phyloP scores from a whole-genome alignment of 495 filamentous ascomycete species.

The Penicillium coffeae region DNA sequence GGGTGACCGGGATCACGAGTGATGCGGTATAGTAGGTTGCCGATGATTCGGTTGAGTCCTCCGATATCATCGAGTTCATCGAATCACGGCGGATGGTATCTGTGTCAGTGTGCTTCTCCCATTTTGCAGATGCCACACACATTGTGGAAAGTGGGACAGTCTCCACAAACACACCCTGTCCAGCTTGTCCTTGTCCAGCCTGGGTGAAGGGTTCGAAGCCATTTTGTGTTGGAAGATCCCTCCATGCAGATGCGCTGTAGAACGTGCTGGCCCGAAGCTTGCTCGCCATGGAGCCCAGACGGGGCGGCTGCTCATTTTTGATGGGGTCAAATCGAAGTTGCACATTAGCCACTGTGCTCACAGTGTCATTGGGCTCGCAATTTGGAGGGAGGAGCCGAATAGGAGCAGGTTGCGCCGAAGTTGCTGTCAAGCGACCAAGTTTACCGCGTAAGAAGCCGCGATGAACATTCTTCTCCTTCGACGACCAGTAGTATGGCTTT shows the following conservation, averaged over 20 bases:
- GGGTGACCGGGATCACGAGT: slow-evolving; percentile 67
- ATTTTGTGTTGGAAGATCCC: slow-evolving; percentile 34
- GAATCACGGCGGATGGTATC: slow-evolving; percentile 55
- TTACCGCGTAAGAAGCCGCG: slow-evolving; percentile 76
- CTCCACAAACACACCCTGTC: slow-evolving; percentile 64
- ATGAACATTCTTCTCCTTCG: slow-evolving; percentile 71
- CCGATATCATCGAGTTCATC: slow-evolving; percentile 33
- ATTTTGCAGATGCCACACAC: slow-evolving; percentile 60
- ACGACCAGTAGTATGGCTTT: slow-evolving; percentile 59
- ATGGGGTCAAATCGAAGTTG: slow-evolving; percentile 72
- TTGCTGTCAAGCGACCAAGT: slow-evolving; percentile 66
- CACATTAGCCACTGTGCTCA: slow-evolving; percentile 62
- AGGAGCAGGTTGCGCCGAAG: slow-evolving; percentile 69
- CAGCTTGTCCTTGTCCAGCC: slow-evolving; percentile 11
- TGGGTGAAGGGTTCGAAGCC: slow-evolving; percentile 33
- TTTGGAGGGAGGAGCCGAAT: slow-evolving; percentile 55
- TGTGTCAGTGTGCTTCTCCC: slow-evolving; percentile 52
- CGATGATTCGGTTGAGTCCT: slow-evolving; percentile 35
- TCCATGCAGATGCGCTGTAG: slow-evolving; percentile 62
- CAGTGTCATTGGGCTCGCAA: slow-evolving; percentile 28
- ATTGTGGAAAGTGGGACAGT: slow-evolving; percentile 60
- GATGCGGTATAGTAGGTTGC: slow-evolving; percentile 61
- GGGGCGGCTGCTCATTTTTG: slow-evolving; percentile 59
- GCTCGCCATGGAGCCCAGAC: slow-evolving; percentile 58
- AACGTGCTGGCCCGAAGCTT: slow-evolving; percentile 76